These are phyloP conservation scores for Fusarium sp. DNA, from an alignment of 2,329 filamentous ascomycete species.

Conservation along the genomic window DNA sequence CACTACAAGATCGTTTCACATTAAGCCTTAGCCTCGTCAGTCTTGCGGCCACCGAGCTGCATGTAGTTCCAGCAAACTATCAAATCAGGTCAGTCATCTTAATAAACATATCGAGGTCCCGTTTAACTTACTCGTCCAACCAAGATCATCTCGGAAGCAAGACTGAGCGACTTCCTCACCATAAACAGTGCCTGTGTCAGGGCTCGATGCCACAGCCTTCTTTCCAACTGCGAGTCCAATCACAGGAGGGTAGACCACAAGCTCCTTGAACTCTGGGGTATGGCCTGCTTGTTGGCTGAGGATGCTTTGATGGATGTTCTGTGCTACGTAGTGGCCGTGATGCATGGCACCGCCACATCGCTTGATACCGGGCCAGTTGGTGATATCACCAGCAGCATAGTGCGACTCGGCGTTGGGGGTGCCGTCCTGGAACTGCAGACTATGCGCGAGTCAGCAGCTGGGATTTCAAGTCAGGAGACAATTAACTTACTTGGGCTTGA, in stretches of 20 bases:
- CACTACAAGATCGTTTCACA: neutral
- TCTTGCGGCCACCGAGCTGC: conserved; percentile 52
- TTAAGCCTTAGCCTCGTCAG: conserved; percentile 38
- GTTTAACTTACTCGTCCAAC: conserved; percentile 64
- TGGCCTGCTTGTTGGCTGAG: conserved; percentile 51
- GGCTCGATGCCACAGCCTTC: conserved; percentile 71
- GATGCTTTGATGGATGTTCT: conserved; percentile 74
- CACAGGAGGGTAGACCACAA: conserved; percentile 67
- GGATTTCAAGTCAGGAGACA: neutral
- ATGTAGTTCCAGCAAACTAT: conserved; percentile 66
- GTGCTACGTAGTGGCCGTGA: conserved; percentile 71
- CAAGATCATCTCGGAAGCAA: conserved; percentile 76
- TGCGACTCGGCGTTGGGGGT: conserved; percentile 68
- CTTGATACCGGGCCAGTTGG: conserved; percentile 80
- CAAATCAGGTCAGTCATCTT: conserved; percentile 22
- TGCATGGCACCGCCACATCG: conserved; percentile 80
- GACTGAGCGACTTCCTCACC: conserved; percentile 70
- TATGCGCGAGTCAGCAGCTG: conserved; percentile 37
- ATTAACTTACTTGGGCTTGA: conserved; percentile 60
- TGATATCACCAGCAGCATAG: conserved; percentile 76
- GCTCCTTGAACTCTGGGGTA: conserved; percentile 57
- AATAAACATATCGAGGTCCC: no score
- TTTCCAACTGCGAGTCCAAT: conserved; percentile 78
- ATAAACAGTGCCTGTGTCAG: conserved; percentile 63
- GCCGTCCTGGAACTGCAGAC: conserved; percentile 62